phyloP scores from a whole-genome alignment of 768 basidiomycete genomes.

The Tulasnella sp. region DNA sequence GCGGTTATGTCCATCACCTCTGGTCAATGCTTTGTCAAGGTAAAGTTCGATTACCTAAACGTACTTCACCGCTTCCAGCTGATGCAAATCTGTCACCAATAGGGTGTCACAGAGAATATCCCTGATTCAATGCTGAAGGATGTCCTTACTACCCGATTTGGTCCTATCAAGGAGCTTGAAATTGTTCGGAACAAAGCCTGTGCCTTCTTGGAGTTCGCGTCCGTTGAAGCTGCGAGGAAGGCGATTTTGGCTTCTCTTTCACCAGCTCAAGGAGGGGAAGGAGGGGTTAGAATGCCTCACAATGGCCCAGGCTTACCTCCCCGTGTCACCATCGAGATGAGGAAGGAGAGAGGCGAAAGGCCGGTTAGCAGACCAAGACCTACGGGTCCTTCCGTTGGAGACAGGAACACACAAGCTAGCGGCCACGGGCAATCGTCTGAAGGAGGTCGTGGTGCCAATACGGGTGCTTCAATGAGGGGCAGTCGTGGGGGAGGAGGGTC shows the following conservation, averaged over 20 bases:
- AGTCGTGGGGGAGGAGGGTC: too few relatives aligned
- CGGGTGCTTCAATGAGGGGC: too few relatives aligned
- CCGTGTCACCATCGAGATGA: conserved; percentile 69
- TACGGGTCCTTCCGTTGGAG: neutral
- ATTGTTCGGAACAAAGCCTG: conserved; percentile 80
- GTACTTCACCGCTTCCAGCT: neutral
- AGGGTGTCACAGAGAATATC: conserved; percentile 65
- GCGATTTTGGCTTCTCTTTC: conserved; percentile 70
- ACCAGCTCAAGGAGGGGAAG: conserved; percentile 63
- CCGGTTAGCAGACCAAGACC: conserved; percentile 25
- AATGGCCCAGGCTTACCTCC: conserved; percentile 34
- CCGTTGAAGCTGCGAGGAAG: conserved; percentile 64
- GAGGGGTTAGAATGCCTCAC: conserved; percentile 67
- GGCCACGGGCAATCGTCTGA: too few relatives aligned
- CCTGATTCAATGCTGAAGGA: conserved; percentile 37
- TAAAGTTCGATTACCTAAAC: conserved; percentile 23
- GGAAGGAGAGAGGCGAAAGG: conserved; percentile 84
- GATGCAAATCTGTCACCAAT: conserved; percentile 6
- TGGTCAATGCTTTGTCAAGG: conserved; percentile 87
- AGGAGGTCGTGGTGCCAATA: too few relatives aligned
- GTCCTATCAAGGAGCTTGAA: conserved; percentile 75
- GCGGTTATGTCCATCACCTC: conserved; percentile 54
- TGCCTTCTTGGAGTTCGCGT: conserved; percentile 82
- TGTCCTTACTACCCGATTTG: conserved; percentile 51
- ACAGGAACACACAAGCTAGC: too few relatives aligned